Evolutionary conservation across 257 asterid species (phyloP).

Genomic region (Solanum peruvianum): DNA sequence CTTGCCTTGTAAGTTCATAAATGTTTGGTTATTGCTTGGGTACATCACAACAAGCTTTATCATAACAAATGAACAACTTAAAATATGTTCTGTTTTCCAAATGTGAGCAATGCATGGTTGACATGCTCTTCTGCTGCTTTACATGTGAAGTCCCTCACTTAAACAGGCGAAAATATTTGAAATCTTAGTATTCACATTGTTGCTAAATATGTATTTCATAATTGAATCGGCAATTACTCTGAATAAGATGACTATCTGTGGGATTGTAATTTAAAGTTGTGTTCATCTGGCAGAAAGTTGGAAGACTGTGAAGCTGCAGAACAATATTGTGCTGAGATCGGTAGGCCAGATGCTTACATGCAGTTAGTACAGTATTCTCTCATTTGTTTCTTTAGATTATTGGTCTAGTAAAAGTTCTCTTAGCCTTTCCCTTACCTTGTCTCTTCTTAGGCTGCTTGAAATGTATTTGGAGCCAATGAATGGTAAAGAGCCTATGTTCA

Average conservation of each 20-base stretch:
- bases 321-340: slow-evolving; percentile 91
- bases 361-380: slow-evolving; percentile 46
- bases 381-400: slow-evolving; percentile 6
- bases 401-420: slow-evolving; percentile 2
- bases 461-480: slow-evolving; percentile 94
- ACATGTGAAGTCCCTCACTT: neutral
- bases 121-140: neutral
- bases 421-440: neutral
- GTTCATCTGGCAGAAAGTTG: slow-evolving; percentile 47
- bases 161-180: neutral
- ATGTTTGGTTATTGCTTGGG: neutral
- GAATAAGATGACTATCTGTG: neutral
- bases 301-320: slow-evolving; percentile 97
- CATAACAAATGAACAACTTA: neutral
- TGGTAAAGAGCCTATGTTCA: slow-evolving; percentile 84
- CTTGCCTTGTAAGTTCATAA: slow-evolving; percentile 70
- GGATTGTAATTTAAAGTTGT: slow-evolving; percentile 5
- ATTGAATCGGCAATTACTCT: neutral
- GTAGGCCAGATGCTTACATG: slow-evolving; percentile 96
- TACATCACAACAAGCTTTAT: neutral
- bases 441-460: slow-evolving; percentile 62
- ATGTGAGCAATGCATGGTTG: neutral
- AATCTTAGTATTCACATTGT: neutral
- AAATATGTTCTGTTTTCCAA: neutral
- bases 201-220: neutral